These are phyloP conservation scores for Phytopythium cucurbitacearum DNA, from an alignment of 352 stramenopile species.

Conservation along the genomic window DNA sequence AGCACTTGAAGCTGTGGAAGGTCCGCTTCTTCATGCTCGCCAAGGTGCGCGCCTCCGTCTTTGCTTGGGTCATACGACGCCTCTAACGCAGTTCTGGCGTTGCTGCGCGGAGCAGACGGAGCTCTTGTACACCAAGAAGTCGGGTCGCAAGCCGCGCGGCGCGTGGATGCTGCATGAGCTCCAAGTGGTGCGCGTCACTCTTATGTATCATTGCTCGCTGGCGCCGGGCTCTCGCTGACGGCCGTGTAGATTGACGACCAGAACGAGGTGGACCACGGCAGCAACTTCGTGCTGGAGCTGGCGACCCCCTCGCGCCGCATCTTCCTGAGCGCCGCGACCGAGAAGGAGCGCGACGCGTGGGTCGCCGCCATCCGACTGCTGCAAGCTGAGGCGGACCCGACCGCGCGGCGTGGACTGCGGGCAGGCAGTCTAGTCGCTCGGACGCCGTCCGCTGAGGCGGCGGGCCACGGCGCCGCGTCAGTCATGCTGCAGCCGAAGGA, in stretches of 20 bases:
- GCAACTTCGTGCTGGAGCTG: slow-evolving; percentile 81
- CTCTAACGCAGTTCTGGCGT: background rate
- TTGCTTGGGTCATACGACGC: background rate
- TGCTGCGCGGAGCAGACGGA: slow-evolving; percentile 32
- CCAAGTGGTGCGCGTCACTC: slow-evolving; percentile 48
- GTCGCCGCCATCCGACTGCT: slow-evolving; percentile 45
- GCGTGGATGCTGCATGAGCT: slow-evolving; percentile 40
- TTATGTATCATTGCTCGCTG: background rate
- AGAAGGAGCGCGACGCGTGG: slow-evolving; percentile 69
- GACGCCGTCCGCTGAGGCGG: slow-evolving; percentile 29
- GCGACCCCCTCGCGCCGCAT: slow-evolving; percentile 39
- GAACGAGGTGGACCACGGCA: slow-evolving; percentile 62
- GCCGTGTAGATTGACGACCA: slow-evolving; percentile 69
- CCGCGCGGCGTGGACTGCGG: no score
- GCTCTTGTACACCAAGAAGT: slow-evolving; percentile 79
- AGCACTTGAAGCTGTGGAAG: slow-evolving; percentile 84
- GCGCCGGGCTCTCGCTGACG: background rate
- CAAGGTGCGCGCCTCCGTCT: slow-evolving; percentile 24
- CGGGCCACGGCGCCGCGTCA: slow-evolving; percentile 17
- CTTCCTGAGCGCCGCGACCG: slow-evolving; percentile 72
- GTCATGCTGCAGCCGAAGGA: slow-evolving; percentile 17
- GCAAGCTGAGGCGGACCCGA: slow-evolving; percentile 16
- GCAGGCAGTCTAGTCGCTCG: slow-evolving; percentile 18
- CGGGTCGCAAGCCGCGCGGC: slow-evolving; percentile 65
- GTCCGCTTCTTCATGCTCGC: slow-evolving; percentile 84